Evolutionary conservation across 805 yeast genomes (phyloP).

Genomic region (Starmerella gropengiesseri): DNA sequence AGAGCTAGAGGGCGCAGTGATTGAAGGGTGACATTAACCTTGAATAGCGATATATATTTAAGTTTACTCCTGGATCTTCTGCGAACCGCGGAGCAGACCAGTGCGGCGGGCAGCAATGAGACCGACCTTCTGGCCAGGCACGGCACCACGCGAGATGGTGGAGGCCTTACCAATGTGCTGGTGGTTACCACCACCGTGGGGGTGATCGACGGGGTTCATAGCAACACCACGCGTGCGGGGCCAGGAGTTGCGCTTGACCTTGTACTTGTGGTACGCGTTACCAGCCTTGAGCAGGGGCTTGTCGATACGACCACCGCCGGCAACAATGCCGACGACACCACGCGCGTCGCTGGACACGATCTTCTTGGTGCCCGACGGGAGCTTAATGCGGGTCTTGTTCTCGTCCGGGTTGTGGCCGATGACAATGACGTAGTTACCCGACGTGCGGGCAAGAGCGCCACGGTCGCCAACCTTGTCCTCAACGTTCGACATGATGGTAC

Average conservation of each 20-base stretch:
- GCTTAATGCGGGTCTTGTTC: slow-evolving; percentile 97
- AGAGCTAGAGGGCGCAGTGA: too few relatives aligned
- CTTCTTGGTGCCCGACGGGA: slow-evolving; percentile 99
- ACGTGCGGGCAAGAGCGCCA: slow-evolving; percentile 99
- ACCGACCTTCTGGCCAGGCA: slow-evolving; percentile 99
- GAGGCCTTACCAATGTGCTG: slow-evolving; percentile 99
- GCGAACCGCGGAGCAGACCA: slow-evolving; percentile 99
- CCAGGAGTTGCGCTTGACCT: slow-evolving; percentile 99
- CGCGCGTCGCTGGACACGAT: slow-evolving; percentile 89
- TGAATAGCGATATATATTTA: slow-evolving; percentile 16
- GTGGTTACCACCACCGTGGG: slow-evolving; percentile 99
- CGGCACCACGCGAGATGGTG: slow-evolving; percentile 98
- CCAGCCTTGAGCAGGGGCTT: slow-evolving; percentile 99
- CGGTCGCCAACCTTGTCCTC: slow-evolving; percentile 99
- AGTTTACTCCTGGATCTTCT: slow-evolving; percentile 68
- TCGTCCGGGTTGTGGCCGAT: slow-evolving; percentile 99
- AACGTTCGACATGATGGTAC: slow-evolving; percentile 97
- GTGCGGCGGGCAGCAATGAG: slow-evolving; percentile 99
- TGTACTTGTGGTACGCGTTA: slow-evolving; percentile 99
- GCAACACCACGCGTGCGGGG: slow-evolving; percentile 99
- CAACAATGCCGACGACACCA: slow-evolving; percentile 99
- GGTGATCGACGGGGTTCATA: slow-evolving; percentile 99
- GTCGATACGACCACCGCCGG: slow-evolving; percentile 99
- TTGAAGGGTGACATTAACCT: slow-evolving; percentile 14
- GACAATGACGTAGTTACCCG: slow-evolving; percentile 98